Evolutionary conservation across 164 flowering plant genomes (phyloP).

Genomic region (Vitis amurensis): DNA sequence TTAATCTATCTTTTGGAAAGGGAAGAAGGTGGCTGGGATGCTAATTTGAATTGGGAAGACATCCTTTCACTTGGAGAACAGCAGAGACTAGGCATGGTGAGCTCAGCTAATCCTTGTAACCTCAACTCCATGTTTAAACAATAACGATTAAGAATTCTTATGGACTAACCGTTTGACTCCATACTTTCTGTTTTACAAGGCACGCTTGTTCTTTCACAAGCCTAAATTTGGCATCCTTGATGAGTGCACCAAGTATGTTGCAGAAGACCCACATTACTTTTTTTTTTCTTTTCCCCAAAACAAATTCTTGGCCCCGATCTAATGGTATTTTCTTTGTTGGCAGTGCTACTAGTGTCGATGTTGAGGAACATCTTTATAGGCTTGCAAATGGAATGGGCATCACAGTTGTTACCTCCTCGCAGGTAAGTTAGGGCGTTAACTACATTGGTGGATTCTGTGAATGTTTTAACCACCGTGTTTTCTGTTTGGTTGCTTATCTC

Average conservation of each 20-base stretch:
- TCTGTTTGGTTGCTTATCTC: too few relatives aligned
- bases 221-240: conserved; percentile 95
- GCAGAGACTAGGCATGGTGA: conserved; percentile 97
- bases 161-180: conserved; percentile 1
- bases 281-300: not conserved
- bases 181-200: conserved; percentile 41
- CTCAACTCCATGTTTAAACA: not conserved
- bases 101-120: conserved; percentile 11
- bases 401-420: conserved; percentile 91
- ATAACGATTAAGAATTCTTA: not conserved
- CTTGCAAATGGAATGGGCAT: conserved; percentile 80
- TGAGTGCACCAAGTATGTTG: conserved; percentile 95
- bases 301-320: not conserved
- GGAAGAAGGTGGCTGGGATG: conserved; percentile 80
- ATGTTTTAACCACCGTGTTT: not conserved
- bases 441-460: not conserved
- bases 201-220: conserved; percentile 93
- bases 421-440: conserved; percentile 41
- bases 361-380: conserved; percentile 93
- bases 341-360: conserved; percentile 99
- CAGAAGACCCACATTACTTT: not conserved
- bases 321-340: conserved; percentile 1
- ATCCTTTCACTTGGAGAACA: conserved; percentile 96
- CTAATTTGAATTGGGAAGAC: conserved; percentile 88
- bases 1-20: conserved; percentile 84